These are phyloP conservation scores for Leccinum olivaceopallidum DNA, from an alignment of 768 basidiomycete species.

Conservation along the genomic window DNA sequence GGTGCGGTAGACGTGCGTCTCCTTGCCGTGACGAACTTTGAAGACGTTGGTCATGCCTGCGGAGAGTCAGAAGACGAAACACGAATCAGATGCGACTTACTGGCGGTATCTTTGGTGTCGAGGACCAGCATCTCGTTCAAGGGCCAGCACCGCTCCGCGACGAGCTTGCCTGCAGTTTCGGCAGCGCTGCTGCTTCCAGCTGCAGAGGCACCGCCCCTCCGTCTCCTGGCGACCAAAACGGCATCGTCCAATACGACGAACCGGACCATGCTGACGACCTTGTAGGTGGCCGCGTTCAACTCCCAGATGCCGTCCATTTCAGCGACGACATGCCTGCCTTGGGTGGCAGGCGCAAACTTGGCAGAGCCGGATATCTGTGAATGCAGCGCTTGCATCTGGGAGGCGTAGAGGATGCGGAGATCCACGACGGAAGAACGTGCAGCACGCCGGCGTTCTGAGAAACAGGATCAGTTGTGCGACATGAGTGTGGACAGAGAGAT, in stretches of 20 bases:
- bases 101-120: conserved; percentile 93
- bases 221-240: conserved; percentile 80
- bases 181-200: conserved; percentile 61
- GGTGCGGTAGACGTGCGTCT: conserved; percentile 91
- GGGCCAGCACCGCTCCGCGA: conserved; percentile 93
- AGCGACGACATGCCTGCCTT: conserved; percentile 87
- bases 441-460: conserved; percentile 53
- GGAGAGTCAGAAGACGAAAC: conserved; percentile 7
- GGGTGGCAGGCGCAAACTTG: conserved; percentile 90
- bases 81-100: conserved; percentile 44
- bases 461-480: conserved; percentile 5
- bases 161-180: conserved; percentile 68
- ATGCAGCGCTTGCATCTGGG: conserved; percentile 91
- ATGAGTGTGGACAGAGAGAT: conserved; percentile 28
- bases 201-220: conserved; percentile 58
- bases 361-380: conserved; percentile 90
- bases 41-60: conserved; percentile 91
- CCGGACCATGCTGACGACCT: conserved; percentile 80
- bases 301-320: conserved; percentile 83
- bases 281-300: conserved; percentile 94
- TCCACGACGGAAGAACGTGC: conserved; percentile 94
- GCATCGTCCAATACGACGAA: conserved; percentile 92
- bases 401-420: conserved; percentile 89
- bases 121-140: conserved; percentile 92
- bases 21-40: conserved; percentile 91